A percentile compares a stretch with the other conserved stretches of the same genome.
These are phyloP conservation scores for Mortierella hygrophila DNA, from an alignment of 192 early-diverging fungal genomes.

Conservation along the genomic window DNA sequence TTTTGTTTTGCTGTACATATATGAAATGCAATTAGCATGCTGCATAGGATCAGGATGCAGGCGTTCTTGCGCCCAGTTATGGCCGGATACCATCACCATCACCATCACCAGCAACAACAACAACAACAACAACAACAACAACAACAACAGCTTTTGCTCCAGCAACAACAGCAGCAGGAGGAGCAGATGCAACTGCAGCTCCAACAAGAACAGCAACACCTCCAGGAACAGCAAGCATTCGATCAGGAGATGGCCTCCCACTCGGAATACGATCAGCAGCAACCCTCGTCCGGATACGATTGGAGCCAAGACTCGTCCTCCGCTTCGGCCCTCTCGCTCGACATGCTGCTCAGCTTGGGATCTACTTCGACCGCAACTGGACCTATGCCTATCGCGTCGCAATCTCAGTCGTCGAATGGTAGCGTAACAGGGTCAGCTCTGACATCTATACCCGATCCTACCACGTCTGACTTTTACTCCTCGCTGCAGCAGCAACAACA, in stretches of 20 bases:
- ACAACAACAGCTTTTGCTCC: conserved; percentile 23
- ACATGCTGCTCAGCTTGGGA: conserved; percentile 43
- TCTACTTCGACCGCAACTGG: conserved; percentile 8
- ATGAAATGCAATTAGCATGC: conserved; percentile 20
- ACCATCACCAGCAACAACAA: conserved; percentile 17
- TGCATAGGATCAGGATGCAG: conserved; percentile 46
- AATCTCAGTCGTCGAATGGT: neutral
- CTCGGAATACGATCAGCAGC: neutral
- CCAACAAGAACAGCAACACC: neutral
- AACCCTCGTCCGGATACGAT: conserved; percentile 13
- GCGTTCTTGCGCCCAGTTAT: conserved; percentile 41
- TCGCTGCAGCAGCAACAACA: conserved; percentile 23
- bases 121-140: conserved; percentile 14
- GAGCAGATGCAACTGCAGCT: neutral
- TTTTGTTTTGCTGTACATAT: neutral
- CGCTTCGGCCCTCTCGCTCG: conserved; percentile 24
- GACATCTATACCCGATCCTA: neutral
- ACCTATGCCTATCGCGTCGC: too few species aligned
- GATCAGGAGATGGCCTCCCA: conserved; percentile 20
- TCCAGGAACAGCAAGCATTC: conserved; percentile 2
- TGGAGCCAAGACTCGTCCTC: conserved; percentile 20
- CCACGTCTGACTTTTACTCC: conserved; percentile 21
- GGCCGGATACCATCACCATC: conserved; percentile 32
- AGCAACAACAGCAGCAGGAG: conserved; percentile 13
- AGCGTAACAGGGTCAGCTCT: neutral